Evolutionary conservation across 208 protist species (phyloP).

Genomic region (Acanthamoeba royreba): DNA sequence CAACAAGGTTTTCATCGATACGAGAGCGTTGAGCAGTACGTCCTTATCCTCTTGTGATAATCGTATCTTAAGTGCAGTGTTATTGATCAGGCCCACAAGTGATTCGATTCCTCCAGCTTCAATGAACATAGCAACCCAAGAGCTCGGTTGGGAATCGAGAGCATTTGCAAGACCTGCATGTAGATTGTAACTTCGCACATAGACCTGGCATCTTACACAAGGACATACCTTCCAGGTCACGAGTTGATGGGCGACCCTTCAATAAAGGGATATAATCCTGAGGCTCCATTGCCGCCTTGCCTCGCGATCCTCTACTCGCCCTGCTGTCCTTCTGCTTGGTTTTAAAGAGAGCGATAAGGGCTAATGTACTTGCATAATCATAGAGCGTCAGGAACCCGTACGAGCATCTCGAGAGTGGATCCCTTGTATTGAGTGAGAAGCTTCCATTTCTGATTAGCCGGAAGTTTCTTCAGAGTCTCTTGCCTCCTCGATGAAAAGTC

Average conservation of each 20-base stretch:
- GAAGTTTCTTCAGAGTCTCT: background rate
- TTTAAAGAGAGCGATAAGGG: too few species aligned
- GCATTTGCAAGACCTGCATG: background rate
- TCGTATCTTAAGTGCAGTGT: too few species aligned
- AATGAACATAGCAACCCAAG: background rate
- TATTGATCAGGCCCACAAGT: too few species aligned
- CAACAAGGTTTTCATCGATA: too few species aligned
- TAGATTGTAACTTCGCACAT: background rate
- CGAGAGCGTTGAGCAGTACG: too few species aligned
- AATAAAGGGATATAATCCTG: background rate
- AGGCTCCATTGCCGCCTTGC: too few species aligned
- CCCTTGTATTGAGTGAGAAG: constrained; percentile 23
- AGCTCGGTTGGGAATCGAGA: background rate
- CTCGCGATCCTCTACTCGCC: too few species aligned
- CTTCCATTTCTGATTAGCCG: background rate
- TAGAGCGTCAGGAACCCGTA: background rate
- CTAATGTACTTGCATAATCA: background rate
- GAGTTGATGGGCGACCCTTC: background rate
- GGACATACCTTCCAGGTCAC: background rate
- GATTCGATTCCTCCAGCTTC: background rate
- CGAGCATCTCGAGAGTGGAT: background rate
- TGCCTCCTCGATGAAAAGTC: background rate
- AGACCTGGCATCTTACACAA: too few species aligned
- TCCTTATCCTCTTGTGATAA: too few species aligned
- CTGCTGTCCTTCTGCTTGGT: too few species aligned